These are phyloP conservation scores for Arabidopsis hybrid DNA, from an alignment of 441 rosid species.

Conservation along the genomic window DNA sequence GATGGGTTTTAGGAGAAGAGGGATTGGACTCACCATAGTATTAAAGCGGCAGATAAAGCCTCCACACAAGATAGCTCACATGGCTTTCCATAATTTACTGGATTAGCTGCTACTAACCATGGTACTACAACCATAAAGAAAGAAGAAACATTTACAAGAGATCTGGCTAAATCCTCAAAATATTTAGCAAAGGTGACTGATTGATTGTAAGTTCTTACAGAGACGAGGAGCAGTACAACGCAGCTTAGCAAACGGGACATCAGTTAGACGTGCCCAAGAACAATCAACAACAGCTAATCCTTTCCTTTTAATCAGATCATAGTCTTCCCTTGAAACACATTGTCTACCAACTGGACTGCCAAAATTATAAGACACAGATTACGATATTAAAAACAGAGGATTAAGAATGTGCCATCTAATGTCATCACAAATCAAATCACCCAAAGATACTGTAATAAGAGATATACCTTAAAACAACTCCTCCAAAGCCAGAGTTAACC, in stretches of 20 bases:
- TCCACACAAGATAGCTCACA: conserved; percentile 94
- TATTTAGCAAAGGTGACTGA: conserved; percentile 1
- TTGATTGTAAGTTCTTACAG: conserved; percentile 57
- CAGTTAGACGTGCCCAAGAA: conserved; percentile 94
- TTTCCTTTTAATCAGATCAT: conserved; percentile 70
- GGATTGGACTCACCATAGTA: conserved; percentile 67
- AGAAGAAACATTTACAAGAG: neutral
- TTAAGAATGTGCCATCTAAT: conserved; percentile 10
- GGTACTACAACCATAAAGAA: conserved; percentile 65
- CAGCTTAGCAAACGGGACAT: conserved; percentile 91
- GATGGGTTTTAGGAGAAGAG: neutral
- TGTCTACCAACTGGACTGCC: conserved; percentile 90
- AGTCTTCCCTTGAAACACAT: conserved; percentile 89
- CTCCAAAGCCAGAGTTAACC: conserved; percentile 82
- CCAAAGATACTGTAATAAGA: neutral
- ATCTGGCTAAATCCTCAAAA: neutral
- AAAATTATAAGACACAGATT: conserved; percentile 24
- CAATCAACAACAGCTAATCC: conserved; percentile 99
- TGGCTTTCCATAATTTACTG: conserved; percentile 96
- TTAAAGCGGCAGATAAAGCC: conserved; percentile 91
- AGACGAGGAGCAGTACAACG: conserved; percentile 93
- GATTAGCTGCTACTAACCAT: conserved; percentile 99
- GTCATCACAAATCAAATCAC: neutral
- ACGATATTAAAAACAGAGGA: neutral
- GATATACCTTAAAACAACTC: conserved; percentile 82